phyloP scores from a whole-genome alignment of 2,329 filamentous ascomycete species.

The Chaetomiaceae sp. region DNA sequence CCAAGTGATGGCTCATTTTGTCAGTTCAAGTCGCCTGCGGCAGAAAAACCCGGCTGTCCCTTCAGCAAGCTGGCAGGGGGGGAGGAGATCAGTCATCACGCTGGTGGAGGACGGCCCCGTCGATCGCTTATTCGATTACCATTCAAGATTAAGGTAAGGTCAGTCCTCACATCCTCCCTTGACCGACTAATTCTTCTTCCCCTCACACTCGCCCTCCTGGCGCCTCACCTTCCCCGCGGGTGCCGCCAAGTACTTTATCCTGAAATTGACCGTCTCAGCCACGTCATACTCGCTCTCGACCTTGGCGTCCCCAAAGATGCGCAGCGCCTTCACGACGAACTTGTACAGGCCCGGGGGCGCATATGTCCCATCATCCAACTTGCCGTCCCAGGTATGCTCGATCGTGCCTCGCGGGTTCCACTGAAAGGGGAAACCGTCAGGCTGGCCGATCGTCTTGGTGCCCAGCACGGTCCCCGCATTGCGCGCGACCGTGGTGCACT shows the following conservation, averaged over 20 bases:
- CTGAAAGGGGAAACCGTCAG: slow-evolving; percentile 37
- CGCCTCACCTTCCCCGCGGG: slow-evolving; percentile 1
- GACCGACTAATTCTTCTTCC: background rate
- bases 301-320: slow-evolving; percentile 45
- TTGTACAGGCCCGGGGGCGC: slow-evolving; percentile 47
- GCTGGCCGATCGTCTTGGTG: slow-evolving; percentile 39
- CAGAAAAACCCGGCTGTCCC: too few species aligned
- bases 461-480: slow-evolving; percentile 32
- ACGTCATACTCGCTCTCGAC: slow-evolving; percentile 44
- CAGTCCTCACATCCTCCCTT: background rate
- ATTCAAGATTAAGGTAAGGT: too few species aligned
- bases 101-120: too few species aligned
- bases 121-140: too few species aligned
- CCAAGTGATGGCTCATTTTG: too few species aligned
- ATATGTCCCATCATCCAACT: slow-evolving; percentile 42
- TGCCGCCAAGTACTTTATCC: slow-evolving; percentile 37
- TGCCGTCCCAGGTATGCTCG: slow-evolving; percentile 40
- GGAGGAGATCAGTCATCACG: too few species aligned
- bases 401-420: slow-evolving; percentile 33
- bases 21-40: too few species aligned
- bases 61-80: too few species aligned
- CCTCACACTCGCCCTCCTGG: background rate
- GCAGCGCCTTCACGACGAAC: slow-evolving; percentile 44
- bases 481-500: slow-evolving; percentile 22
- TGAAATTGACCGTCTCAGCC: slow-evolving; percentile 38